Evolutionary conservation across 163 green algal genomes (phyloP).

Genomic region (Volvox carteri): DNA sequence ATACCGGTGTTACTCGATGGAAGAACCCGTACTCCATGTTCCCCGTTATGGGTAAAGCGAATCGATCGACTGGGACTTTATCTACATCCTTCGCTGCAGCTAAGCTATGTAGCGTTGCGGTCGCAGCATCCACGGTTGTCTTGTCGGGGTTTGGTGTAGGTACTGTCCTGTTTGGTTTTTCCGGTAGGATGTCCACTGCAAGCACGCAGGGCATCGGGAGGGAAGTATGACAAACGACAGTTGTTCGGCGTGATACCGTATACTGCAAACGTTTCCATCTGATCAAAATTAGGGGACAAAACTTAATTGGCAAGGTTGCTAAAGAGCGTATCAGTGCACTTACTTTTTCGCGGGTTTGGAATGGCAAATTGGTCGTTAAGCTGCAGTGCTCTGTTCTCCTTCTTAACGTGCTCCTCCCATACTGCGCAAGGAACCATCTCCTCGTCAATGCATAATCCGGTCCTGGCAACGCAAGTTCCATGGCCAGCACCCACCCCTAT

Average conservation of each 20-base stretch:
- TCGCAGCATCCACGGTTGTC: slow-evolving; percentile 24
- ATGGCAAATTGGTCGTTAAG: slow-evolving; percentile 64
- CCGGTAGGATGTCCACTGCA: slow-evolving; percentile 69
- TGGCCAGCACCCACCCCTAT: slow-evolving; percentile 15
- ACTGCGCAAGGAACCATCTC: slow-evolving; percentile 26
- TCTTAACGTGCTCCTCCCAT: slow-evolving; percentile 70
- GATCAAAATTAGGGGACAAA: too few species aligned
- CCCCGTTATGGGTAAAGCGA: slow-evolving; percentile 61
- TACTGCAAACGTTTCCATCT: too few species aligned
- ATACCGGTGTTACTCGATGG: slow-evolving; percentile 12
- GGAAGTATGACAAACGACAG: neutral
- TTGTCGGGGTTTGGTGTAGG: slow-evolving; percentile 58
- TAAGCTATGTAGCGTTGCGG: slow-evolving; percentile 34
- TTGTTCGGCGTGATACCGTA: neutral
- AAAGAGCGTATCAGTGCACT: too few species aligned
- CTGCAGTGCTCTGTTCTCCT: slow-evolving; percentile 58
- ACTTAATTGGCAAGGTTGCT: too few species aligned
- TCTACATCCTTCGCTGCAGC: slow-evolving; percentile 50
- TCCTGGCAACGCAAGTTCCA: neutral
- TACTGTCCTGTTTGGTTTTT: slow-evolving; percentile 68
- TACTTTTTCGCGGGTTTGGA: slow-evolving; percentile 59
- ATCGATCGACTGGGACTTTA: slow-evolving; percentile 59
- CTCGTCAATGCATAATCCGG: neutral
- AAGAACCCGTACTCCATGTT: slow-evolving; percentile 73
- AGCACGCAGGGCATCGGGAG: too few species aligned